Base-by-base conservation (phyloP, 768 basidiomycete genomes). In the Paxillus ammoniavirescens region DNA sequence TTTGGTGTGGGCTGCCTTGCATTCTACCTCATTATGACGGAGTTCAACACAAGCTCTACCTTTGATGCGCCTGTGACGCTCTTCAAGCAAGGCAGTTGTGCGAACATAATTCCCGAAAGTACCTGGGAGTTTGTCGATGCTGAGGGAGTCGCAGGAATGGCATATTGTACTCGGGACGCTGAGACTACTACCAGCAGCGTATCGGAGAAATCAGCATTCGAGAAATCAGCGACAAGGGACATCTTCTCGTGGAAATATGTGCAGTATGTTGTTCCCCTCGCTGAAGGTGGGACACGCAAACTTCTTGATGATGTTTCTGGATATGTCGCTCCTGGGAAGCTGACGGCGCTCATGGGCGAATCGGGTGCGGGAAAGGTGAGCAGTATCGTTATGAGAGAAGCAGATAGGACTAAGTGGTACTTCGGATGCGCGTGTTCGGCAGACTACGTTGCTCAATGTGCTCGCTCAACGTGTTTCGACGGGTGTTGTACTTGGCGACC, bases 231-330 rank as follows among this genome's bases (percentile, higher is more conserved):
- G n/a, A 28, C 3, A 72, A 71, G 65, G n/a, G 77, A 86, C 55
- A 73, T 85, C 3, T 93, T 95, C 70, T 89, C 91, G 1, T 95
- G 91, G 90, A 77, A 82, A 47, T 72, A 83, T 54, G 60, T 92
- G 45, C 73, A 75, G 52, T 94, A 93, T 66, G 77, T 77, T 43
- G 83, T 93, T 2, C 77, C 79, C 2, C 61, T 69, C 42, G 45
- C 57, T 0, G 62, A 63, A 35, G 67, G 65, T 10, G 49, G 53
- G 1, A 74, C 83, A 30, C 72, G 79, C 18, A 70, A 62, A 30
- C 64, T 81, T 0, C 69, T 81, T 21, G 72, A 79, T 59, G 64
- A 76, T 47, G 72, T 81, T 15, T 75, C 73, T 41, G 79, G 79
- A 5, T 81, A 75, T 56, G 77, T 79, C 49, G 72, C 73, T 40